phyloP scores from a whole-genome alignment of 768 basidiomycete genomes.

The Collybia sordida region DNA sequence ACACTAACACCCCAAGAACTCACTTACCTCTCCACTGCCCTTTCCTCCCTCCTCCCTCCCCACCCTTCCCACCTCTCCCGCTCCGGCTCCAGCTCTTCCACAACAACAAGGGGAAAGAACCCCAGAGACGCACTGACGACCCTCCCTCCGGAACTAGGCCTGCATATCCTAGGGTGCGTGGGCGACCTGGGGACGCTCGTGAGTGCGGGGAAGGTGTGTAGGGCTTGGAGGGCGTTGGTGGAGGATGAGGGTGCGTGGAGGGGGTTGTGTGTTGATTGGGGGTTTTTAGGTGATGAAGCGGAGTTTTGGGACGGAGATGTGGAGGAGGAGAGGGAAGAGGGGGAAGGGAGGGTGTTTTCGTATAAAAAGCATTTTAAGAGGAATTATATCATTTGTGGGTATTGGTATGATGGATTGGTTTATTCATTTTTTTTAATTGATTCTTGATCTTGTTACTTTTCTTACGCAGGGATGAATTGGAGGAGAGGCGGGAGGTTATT shows the following conservation, averaged over 20 bases:
- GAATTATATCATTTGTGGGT: slow-evolving; percentile 70
- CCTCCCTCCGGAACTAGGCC: slow-evolving; percentile 59
- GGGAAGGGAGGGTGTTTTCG: slow-evolving; percentile 42
- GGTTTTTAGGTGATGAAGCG: slow-evolving; percentile 31
- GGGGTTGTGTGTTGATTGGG: slow-evolving; percentile 61
- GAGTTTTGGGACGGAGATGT: slow-evolving; percentile 23
- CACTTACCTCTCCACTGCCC: slow-evolving; percentile 63
- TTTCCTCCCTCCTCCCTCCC: slow-evolving; percentile 51
- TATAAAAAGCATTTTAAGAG: slow-evolving; percentile 72
- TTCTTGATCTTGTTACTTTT: neutral
- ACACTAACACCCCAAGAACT: slow-evolving; percentile 39
- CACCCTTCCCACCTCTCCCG: slow-evolving; percentile 54
- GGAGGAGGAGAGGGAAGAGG: slow-evolving; percentile 34
- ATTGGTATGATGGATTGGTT: neutral
- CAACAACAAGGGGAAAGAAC: no score
- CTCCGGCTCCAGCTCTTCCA: no score
- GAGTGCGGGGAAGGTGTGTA: slow-evolving; percentile 68
- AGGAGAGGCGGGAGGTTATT: slow-evolving; percentile 70
- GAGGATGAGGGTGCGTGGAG: slow-evolving; percentile 83
- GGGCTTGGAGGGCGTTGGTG: slow-evolving; percentile 67
- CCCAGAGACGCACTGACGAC: slow-evolving; percentile 18
- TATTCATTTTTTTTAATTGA: slow-evolving; percentile 3
- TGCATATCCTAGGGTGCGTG: slow-evolving; percentile 75
- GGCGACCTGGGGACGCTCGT: slow-evolving; percentile 73
- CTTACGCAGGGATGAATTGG: slow-evolving; percentile 90